A percentile compares a stretch with the other conserved stretches of the same genome.
phyloP scores from a whole-genome alignment of 768 basidiomycete genomes.

The Gymnopilus dilepis region DNA sequence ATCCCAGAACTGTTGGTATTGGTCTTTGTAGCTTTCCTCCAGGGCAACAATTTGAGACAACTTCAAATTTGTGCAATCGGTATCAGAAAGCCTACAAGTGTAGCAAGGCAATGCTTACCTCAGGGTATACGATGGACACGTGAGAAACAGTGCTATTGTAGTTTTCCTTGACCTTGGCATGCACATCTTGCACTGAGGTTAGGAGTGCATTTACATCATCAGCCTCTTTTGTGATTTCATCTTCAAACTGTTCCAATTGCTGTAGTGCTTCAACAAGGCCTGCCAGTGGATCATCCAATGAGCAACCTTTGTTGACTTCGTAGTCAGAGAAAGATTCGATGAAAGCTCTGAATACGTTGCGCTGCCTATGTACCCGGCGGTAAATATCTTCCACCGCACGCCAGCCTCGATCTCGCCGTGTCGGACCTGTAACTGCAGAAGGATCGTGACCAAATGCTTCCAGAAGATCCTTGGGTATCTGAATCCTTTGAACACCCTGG shows the following conservation, averaged over 20 bases:
- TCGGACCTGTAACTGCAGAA: conserved; percentile 71
- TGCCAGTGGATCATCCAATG: conserved; percentile 60
- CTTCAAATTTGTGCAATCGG: conserved; percentile 40
- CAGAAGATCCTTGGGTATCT: conserved; percentile 67
- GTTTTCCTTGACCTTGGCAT: conserved; percentile 60
- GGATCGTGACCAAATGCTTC: conserved; percentile 82
- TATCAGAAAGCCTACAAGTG: conserved; percentile 3
- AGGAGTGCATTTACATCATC: conserved; percentile 55
- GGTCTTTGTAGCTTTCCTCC: conserved; percentile 81
- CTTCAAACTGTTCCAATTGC: conserved; percentile 51
- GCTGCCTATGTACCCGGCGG: conserved; percentile 63
- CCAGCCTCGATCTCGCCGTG: conserved; percentile 67
- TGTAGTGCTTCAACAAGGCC: conserved; percentile 55
- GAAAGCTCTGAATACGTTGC: conserved; percentile 56
- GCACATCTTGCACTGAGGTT: conserved; percentile 57
- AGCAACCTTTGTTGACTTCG: conserved; percentile 37
- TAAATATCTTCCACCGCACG: conserved; percentile 80
- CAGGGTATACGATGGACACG: conserved; percentile 79
- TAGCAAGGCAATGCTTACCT: conserved; percentile 48
- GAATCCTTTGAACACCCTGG: conserved; percentile 50
- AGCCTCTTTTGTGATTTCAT: conserved; percentile 50
- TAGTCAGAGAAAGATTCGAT: conserved; percentile 34
- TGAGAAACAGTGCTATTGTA: conserved; percentile 70
- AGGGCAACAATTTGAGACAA: conserved; percentile 71
- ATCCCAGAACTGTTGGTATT: conserved; percentile 84